Conservation (phyloP, 176 grass and related monocot genomes). For the Triticum dicoccoides region DNA sequence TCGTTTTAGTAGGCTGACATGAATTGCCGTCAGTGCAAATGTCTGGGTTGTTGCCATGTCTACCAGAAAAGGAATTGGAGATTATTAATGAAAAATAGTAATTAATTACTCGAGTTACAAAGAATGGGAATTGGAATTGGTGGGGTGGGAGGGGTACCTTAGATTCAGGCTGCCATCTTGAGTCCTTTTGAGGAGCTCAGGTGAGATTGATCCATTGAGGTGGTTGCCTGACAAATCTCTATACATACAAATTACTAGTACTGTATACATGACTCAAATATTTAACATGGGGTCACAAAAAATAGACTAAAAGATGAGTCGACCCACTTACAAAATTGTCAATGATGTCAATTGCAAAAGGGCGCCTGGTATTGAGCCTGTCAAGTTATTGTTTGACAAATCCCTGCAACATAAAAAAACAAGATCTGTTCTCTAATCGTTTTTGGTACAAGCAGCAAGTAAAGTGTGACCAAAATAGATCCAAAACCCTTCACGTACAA, state of each 20-base stretch:
- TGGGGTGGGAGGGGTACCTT: slow-evolving; percentile 22
- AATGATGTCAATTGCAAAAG: slow-evolving; percentile 41
- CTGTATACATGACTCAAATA: not conserved
- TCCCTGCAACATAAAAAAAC: slow-evolving; percentile 38
- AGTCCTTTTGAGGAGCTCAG: slow-evolving; percentile 35
- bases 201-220: slow-evolving; percentile 45
- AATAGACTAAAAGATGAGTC: not conserved
- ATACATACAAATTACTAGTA: not conserved
- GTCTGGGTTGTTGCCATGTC: slow-evolving; percentile 44
- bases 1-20: slow-evolving; percentile 27
- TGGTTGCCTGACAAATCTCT: slow-evolving; percentile 63
- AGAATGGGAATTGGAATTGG: not conserved
- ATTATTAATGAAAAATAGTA: not conserved
- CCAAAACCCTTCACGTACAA: slow-evolving; percentile 24
- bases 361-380: slow-evolving; percentile 40
- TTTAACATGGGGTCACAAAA: too few species aligned
- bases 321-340: slow-evolving; percentile 43
- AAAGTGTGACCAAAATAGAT: not conserved
- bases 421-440: not conserved
- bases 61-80: not conserved
- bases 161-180: slow-evolving; percentile 41
- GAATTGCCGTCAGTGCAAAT: slow-evolving; percentile 36
- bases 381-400: slow-evolving; percentile 68
- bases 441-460: not conserved
- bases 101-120: not conserved